Evolutionary conservation across 2,329 filamentous ascomycete genomes (phyloP), one percentile per base, ranked within the genome.

Genomic region (Coniella lustricola): DNA sequence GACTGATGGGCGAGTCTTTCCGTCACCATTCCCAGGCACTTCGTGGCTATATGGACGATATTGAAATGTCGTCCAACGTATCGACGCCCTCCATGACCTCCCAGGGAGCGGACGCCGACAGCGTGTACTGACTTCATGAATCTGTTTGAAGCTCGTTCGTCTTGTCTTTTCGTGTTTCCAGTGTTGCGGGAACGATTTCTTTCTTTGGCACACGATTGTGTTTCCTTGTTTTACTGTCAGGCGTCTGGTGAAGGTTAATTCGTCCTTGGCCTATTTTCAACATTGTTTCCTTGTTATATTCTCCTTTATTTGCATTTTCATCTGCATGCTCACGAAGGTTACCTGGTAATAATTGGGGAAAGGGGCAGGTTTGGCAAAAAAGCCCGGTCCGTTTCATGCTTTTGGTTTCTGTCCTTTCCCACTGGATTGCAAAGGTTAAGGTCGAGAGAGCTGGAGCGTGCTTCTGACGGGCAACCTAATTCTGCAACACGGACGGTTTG

Each of bases 1-100:
- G 94, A 64, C 81, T 97, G 44, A 95, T 97, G 87, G 93, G 93
- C 61, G 93, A 97, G 70, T 90, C 93, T 45, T 97, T 98, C 79
- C 93, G 94, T 64, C 82, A 96, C 50, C 91, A 97, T 70, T 87
- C 90, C 33, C 90, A 97, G 72, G 90, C 93, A 56, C 82, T 98
- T 31, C 82, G 91, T 57, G 90, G 91, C 66, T 97, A 95, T 63
- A 90, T 96, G 64, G 91, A 96, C 65, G 86, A 90, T 59, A 74
- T 80, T 58, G 81, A 84, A 66, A 80, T 74, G 58, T 83, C 81
- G 57, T 82, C 79, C n/a, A 81, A 79, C 58, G 80, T 81, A 44
- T 84, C 82, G 42, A 84, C 81, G 50, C 82, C 82, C 48, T 85
- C 82, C 53, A 85, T 85, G 80, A 84, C 76, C 48, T 85, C 82